phyloP scores from a whole-genome alignment of 2,329 filamentous ascomycete genomes.

The Ascomycota sp. region DNA sequence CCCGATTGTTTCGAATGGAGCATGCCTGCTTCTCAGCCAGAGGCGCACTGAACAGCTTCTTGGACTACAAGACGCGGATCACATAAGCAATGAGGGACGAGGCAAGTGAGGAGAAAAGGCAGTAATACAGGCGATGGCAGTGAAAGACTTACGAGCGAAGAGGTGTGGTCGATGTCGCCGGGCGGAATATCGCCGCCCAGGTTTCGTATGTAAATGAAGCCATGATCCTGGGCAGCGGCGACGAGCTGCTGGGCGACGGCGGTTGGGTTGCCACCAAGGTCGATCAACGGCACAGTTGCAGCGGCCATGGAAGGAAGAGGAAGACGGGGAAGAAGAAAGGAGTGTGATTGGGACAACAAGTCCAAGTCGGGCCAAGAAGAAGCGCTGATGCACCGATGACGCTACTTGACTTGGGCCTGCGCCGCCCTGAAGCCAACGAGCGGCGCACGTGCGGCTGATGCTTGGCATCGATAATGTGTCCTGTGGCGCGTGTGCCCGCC shows the following conservation, averaged over 20 bases:
- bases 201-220: slow-evolving; percentile 77
- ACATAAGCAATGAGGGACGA: no score
- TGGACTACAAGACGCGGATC: slow-evolving; percentile 22
- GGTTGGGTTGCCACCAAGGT: slow-evolving; percentile 40
- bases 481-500: no score
- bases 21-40: slow-evolving; percentile 50
- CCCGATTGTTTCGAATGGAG: slow-evolving; percentile 61
- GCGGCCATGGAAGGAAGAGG: slow-evolving; percentile 1
- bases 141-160: slow-evolving; percentile 38
- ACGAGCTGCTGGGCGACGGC: slow-evolving; percentile 46
- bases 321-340: background rate
- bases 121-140: no score
- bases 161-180: slow-evolving; percentile 45
- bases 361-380: no score
- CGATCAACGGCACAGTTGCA: slow-evolving; percentile 54
- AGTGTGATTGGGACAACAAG: no score
- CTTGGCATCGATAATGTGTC: no score
- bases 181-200: slow-evolving; percentile 44
- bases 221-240: slow-evolving; percentile 57
- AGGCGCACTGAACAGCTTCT: slow-evolving; percentile 48
- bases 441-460: no score
- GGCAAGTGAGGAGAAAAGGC: background rate
- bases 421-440: no score
- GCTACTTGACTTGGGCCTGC: no score
- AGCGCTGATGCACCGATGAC: no score